Percentiles rank a stretch among this genome's conserved stretches.
Conservation (phyloP, 1,284 basidiomycete genomes). For the Xerocomus minutiporus region DNA sequence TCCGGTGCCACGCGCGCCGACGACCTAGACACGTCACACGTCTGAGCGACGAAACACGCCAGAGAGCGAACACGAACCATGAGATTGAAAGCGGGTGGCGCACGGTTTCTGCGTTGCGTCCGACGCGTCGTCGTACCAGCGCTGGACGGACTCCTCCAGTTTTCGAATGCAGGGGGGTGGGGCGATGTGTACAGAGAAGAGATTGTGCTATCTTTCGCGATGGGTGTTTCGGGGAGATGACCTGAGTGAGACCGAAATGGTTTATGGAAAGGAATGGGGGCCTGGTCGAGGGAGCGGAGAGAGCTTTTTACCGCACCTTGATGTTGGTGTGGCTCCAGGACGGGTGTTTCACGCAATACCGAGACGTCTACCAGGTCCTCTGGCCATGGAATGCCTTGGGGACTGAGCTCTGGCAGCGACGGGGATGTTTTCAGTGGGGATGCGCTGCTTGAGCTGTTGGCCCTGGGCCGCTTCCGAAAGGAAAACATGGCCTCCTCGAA, state of each 20-base stretch:
- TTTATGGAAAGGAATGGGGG: constrained; percentile 72
- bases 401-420: constrained; percentile 68
- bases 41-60: background rate
- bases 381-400: constrained; percentile 75
- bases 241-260: constrained; percentile 52
- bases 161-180: constrained; percentile 55
- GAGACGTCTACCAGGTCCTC: constrained; percentile 69
- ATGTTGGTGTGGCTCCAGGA: constrained; percentile 32
- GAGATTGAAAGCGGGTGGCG: constrained; percentile 76
- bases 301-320: constrained; percentile 66
- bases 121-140: constrained; percentile 43
- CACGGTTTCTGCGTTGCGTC: constrained; percentile 54
- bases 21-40: constrained; percentile 47
- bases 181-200: constrained; percentile 64
- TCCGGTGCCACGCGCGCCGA: constrained; percentile 71
- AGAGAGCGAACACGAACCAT: constrained; percentile 48
- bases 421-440: constrained; percentile 54
- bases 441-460: constrained; percentile 37
- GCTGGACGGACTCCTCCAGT: constrained; percentile 38
- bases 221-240: constrained; percentile 38
- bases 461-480: constrained; percentile 55
- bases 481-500: constrained; percentile 55
- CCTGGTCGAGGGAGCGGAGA: constrained; percentile 45
- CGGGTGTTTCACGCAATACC: constrained; percentile 48
- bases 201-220: constrained; percentile 44